Evolutionary conservation across 208 protist genomes (phyloP).

Genomic region (Acanthamoeba triangularis): DNA sequence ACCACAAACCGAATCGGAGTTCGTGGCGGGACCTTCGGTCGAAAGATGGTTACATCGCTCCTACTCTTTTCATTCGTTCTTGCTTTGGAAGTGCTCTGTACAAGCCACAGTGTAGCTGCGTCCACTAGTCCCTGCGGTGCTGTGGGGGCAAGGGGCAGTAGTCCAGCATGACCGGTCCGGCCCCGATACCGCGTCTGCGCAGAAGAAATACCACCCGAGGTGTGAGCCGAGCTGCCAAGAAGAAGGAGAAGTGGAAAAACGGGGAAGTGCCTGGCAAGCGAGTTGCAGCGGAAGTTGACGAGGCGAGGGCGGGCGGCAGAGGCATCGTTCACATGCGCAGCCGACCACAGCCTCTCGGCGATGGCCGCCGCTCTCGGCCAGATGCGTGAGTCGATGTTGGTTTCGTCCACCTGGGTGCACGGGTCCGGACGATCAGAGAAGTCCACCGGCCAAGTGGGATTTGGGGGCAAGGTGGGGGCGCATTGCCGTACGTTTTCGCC

Average conservation of each 20-base stretch:
- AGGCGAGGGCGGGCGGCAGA: background rate
- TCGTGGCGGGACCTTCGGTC: too few relatives aligned
- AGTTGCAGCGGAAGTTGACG: slow-evolving; percentile 62
- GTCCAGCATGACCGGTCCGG: slow-evolving; percentile 10
- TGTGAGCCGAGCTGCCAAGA: background rate
- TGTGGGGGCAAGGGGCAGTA: slow-evolving; percentile 21
- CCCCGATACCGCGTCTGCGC: slow-evolving; percentile 6
- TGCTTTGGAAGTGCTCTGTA: background rate
- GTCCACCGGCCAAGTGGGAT: too few relatives aligned
- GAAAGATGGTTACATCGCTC: too few relatives aligned
- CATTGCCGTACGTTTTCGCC: slow-evolving; percentile 58
- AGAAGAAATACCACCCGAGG: too few relatives aligned
- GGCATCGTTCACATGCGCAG: background rate
- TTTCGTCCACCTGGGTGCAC: slow-evolving; percentile 40
- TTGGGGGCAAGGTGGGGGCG: too few relatives aligned
- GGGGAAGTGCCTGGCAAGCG: background rate
- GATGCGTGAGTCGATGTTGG: slow-evolving; percentile 49
- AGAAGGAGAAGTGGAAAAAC: background rate
- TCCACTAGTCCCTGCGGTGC: background rate
- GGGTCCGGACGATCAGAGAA: background rate
- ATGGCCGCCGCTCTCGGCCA: slow-evolving; percentile 43
- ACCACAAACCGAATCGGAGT: too few relatives aligned
- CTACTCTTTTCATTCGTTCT: too few relatives aligned
- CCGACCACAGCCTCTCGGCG: slow-evolving; percentile 45
- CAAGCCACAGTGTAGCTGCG: background rate